Evolutionary conservation across 371 early-diverging fungal genomes (phyloP), one percentile per base, ranked within the genome.

Genomic region (Rhizomucor miehei): DNA sequence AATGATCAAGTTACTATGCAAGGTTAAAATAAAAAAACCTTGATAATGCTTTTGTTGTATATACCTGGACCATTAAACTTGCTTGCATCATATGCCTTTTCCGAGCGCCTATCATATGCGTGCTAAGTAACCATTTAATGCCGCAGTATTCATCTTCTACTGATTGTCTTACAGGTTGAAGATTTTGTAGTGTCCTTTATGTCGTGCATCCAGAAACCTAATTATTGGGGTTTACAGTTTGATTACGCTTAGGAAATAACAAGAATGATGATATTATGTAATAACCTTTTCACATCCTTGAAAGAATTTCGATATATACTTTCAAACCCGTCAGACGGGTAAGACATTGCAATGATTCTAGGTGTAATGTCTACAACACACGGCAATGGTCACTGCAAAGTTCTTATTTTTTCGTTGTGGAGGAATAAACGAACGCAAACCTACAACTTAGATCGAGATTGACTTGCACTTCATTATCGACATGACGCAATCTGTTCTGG

Each of bases 261-360:
- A n/a, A n/a, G n/a, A n/a, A n/a, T n/a, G n/a, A n/a, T n/a, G n/a
- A n/a, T n/a, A n/a, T n/a, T n/a, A 40, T 17, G 9, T 5, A 17
- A 36, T 47, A 2, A 86, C 87, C 64, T 82, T 62, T 77, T 80
- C 25, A 86, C 88, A 24, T 83, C 77, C 35, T 48, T 48, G 52
- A 77, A 63, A 1, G 78, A 52, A 50, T 89, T 89, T 17, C 90
- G 75, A 57, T 85, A 89, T 6, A 86, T 52, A 3, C 84, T 69
- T 54, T 88, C 89, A n/a, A 84, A 16, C 1, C 79, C 82, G 38
- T 66, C 70, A 14, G 86, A 67, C 13, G 90, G 90, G 49, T 71
- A 87, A 0, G 85, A 79, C 87, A 88, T 89, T 47, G 90, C 90
- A 55, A 89, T 80, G 13, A 89, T 61, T 1, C 65, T 62, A 5